Base-by-base conservation (phyloP, 2,329 filamentous ascomycete genomes). In the Fusarium ramigenum region DNA sequence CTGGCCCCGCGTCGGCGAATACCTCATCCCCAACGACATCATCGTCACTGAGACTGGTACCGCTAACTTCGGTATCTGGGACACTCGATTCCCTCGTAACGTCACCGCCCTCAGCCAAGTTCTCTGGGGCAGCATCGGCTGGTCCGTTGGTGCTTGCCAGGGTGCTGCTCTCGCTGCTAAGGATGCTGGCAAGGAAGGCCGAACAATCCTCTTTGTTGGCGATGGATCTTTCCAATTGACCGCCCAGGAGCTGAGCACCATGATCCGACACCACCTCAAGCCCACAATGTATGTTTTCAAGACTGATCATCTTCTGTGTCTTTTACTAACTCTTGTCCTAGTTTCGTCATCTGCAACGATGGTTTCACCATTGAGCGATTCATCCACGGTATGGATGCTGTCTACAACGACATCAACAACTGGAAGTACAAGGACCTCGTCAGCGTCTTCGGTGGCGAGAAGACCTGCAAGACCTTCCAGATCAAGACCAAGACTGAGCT, bases 301-400 rank as follows among this genome's bases (percentile, higher is more conserved):
- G 11, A 19, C n/a, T 19, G 8, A 16, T 15, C 28, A 34, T 12
- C 21, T 32, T 7, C 40, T 21, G 39, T 10, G 19, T 28, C 34
- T 23, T 34, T n/a, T 54, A 53, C 75, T 81, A 69, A 81, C 63
- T 46, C 11, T 57, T n/a, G 18, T 39, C 40, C 8, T 62, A 90
- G 89, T 70, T 96, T 97, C 80, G 87, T 96, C 70, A 92, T 97
- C 75, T 94, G 93, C 86, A 97, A 97, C 80, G 90, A 95, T 44
- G 95, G 95, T 16, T 97, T 93, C 83, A 96, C 94, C 15, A 96
- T 97, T 80, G 95, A 97, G 83, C 90, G 95, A 36, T 93, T 90
- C 80, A 97, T 97, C 78, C 94, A 97, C 82, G 94, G 94, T 60
- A 92, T 92, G 90, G 86, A 95, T 14, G 93, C 89, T 37, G 80